Evolutionary conservation across 768 basidiomycete species (phyloP).

Genomic region (Piloderma croceum): DNA sequence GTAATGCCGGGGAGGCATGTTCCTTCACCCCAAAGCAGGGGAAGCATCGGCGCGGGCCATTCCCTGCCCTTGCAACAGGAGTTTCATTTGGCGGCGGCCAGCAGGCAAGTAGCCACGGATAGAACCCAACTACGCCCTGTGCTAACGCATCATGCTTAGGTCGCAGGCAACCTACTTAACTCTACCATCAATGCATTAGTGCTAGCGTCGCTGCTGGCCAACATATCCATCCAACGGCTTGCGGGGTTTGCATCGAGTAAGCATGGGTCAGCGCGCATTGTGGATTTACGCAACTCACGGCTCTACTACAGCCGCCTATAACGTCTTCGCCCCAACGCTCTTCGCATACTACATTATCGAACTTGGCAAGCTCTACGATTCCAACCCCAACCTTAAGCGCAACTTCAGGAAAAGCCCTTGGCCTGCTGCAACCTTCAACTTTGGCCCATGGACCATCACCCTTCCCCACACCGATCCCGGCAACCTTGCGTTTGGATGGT

Average conservation of each 20-base stretch:
- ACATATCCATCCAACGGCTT: not conserved
- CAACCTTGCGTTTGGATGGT: conserved; percentile 7
- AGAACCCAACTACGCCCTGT: not conserved
- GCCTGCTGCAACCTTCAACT: conserved; percentile 12
- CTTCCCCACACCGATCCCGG: conserved; percentile 7
- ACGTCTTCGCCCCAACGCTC: not conserved
- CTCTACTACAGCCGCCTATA: not conserved
- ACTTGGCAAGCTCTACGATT: not conserved
- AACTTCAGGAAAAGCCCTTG: conserved; percentile 12
- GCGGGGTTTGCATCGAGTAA: not conserved
- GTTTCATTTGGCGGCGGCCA: conserved; percentile 27
- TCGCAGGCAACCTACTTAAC: not conserved
- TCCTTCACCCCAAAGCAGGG: conserved; percentile 2
- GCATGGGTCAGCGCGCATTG: not conserved
- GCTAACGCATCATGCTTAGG: not conserved
- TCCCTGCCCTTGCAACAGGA: conserved; percentile 14
- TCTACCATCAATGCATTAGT: not conserved
- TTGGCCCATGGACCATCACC: conserved; percentile 6
- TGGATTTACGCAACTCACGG: not conserved
- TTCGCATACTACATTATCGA: not conserved
- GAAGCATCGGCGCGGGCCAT: conserved; percentile 18
- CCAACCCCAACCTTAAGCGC: not conserved
- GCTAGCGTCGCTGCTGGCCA: not conserved
- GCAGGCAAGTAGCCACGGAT: not conserved
- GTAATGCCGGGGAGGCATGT: no score